Base-by-base conservation (phyloP, 2,329 filamentous ascomycete genomes). In the Hortaea werneckii region DNA sequence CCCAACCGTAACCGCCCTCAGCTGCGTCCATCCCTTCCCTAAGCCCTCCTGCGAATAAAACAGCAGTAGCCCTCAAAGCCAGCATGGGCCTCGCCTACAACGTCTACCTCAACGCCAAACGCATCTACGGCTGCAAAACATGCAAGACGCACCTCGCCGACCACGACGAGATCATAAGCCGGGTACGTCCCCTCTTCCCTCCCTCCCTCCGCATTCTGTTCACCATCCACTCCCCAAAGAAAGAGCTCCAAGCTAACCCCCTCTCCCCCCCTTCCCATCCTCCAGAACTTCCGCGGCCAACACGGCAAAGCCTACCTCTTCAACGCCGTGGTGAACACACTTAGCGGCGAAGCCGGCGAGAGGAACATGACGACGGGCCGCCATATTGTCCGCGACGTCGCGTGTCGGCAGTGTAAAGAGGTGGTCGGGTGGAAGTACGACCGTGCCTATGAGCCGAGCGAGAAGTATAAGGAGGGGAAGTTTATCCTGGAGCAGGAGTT, bases 381-480 rank as follows among this genome's bases (percentile, higher is more conserved):
- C 45, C 92, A 98, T 67, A 77, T 96, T 47, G 92, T 98, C 41
- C 83, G 92, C 48, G 92, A 98, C 65, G 95, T 98, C 59, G 75
- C 75, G 48, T 98, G 92, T 72, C 78, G 84, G 48, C 86, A 94
- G 67, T 98, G 92, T 77, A 85, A 84, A 63, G 85, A 89, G 66
- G 85, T 83, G 29, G 92, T 98, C 44, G 92, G 92, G 32, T 98
- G 92, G 92, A 96, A 95, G 67, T 98, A 98, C 65, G 92, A 98
- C 68, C 95, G 94, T 71, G 92, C 92, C 1, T 96, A 85, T 65
- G 92, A 98, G 71, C 68, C 73, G 30, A 82, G 77, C 53, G 90
- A 98, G 76, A 95, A 95, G 70, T 98, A 98, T 71, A 98, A 98
- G 73, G 92, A 98, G 74, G 89, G 88, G 46, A 98, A 96, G 71